Conservation (phyloP, 176 grass and related monocot species). For the Carex kokanica region DNA sequence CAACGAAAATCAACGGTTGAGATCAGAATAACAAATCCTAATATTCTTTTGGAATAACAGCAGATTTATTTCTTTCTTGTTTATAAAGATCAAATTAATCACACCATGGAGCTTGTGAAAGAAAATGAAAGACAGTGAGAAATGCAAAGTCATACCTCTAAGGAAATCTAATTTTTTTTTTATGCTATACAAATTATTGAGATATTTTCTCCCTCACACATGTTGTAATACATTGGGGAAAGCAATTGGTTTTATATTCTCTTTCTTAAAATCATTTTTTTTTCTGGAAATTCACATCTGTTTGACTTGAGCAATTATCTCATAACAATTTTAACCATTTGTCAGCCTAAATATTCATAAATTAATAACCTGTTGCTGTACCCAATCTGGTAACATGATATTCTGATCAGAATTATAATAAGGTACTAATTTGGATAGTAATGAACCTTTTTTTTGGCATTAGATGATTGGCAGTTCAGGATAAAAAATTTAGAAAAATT, state of each 20-base stretch:
- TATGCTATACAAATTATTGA: background rate
- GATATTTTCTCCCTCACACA: background rate
- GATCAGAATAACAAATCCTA: too few relatives aligned
- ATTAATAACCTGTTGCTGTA: background rate
- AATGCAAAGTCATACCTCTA: too few relatives aligned
- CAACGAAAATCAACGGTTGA: too few relatives aligned
- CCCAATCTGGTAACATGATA: background rate
- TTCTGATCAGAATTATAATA: background rate
- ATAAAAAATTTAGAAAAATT: background rate
- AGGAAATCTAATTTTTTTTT: too few relatives aligned
- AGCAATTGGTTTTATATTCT: background rate
- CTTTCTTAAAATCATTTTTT: background rate
- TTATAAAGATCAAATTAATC: too few relatives aligned
- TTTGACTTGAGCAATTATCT: background rate
- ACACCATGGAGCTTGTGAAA: too few relatives aligned
- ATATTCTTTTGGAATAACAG: too few relatives aligned
- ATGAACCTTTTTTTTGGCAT: background rate
- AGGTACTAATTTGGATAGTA: background rate
- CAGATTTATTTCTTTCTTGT: too few relatives aligned
- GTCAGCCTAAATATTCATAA: background rate
- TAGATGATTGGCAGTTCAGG: slow-evolving; percentile 14
- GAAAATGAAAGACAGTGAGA: too few relatives aligned
- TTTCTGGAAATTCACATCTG: background rate
- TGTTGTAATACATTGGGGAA: background rate
- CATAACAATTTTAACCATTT: background rate